phyloP scores from a whole-genome alignment of 768 basidiomycete species.

The Suillus ampliporus region DNA sequence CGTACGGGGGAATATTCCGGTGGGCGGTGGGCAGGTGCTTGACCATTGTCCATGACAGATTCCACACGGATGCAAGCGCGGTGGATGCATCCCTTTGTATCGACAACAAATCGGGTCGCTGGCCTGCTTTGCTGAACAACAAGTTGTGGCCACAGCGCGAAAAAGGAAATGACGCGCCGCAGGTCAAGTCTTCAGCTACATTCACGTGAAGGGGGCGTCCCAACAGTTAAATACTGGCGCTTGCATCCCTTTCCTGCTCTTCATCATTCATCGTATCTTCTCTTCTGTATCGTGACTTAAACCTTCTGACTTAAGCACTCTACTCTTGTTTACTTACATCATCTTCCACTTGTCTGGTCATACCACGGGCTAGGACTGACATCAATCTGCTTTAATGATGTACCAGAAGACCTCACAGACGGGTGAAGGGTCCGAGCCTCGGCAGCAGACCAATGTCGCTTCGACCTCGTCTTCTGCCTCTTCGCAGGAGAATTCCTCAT shows the following conservation, averaged over 20 bases:
- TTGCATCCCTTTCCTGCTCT: not conserved
- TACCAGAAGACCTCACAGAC: too few species aligned
- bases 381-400: not conserved
- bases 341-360: not conserved
- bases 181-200: not conserved
- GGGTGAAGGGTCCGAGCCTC: too few species aligned
- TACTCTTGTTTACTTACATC: not conserved
- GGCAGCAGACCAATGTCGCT: too few species aligned
- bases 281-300: not conserved
- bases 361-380: not conserved
- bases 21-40: not conserved
- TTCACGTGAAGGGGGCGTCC: not conserved
- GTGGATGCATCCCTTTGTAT: not conserved
- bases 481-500: not conserved
- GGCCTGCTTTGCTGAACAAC: not conserved
- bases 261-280: not conserved
- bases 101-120: not conserved
- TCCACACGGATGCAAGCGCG: not conserved
- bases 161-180: not conserved
- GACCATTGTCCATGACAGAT: not conserved
- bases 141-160: not conserved
- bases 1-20: not conserved
- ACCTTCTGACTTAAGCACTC: too few species aligned
- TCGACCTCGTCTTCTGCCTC: too few species aligned
- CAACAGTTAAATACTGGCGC: not conserved